Evolutionary conservation across 2,329 filamentous ascomycete genomes (phyloP), one percentile per base, ranked within the genome.

Genomic region (Colletotrichum shisoi): DNA sequence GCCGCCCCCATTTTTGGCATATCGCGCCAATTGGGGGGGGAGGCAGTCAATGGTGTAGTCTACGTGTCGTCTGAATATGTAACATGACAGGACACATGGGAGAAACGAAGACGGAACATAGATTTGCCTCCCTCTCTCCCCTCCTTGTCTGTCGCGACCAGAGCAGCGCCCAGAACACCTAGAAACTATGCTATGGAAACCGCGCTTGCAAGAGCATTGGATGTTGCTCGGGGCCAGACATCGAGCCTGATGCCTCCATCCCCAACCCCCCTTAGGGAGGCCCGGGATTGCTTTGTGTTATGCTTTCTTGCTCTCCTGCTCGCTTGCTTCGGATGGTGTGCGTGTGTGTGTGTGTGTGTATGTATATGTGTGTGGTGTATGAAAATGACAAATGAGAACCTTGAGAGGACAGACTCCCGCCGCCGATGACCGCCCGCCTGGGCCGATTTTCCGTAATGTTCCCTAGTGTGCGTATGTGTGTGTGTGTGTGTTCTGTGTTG

Each of bases 141-240:
- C 27, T 31, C 27, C 7, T 27, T 15, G n/a, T 9, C 37, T 13
- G 2, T 51, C 48, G 58, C 44, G 52, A 57, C 63, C 45, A 45
- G 52, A 57, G 58, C 61, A 60, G 63, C 63, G 58, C 63, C 63
- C 58, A 9, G 11, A 66, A 66, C 58, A 66, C 58, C 58, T 51
- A 42, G 27, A 42, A 45, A 57, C 59, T 45, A 67, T 63, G 63
- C 59, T 37, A 37, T 63, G 63, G 62, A 49, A 63, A 57, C 37
- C 51, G 57, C 57, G 51, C 51, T 62, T 57, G 44, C 49, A 15
- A 66, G 62, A 51, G 63, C 58, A 58, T 31, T 40, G 27, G 17
- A 15, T 21, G 7, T 34, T 19, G 42, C 34, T 42, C 34, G 15
- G 37, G 27, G 15, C 39, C 51, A 39, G 27, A 34, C 17, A 19